A percentile compares a stretch with the other conserved stretches of the same genome.
Evolutionary conservation across 129 eudicot species (phyloP).

Genomic region (Tanacetum coccineum): DNA sequence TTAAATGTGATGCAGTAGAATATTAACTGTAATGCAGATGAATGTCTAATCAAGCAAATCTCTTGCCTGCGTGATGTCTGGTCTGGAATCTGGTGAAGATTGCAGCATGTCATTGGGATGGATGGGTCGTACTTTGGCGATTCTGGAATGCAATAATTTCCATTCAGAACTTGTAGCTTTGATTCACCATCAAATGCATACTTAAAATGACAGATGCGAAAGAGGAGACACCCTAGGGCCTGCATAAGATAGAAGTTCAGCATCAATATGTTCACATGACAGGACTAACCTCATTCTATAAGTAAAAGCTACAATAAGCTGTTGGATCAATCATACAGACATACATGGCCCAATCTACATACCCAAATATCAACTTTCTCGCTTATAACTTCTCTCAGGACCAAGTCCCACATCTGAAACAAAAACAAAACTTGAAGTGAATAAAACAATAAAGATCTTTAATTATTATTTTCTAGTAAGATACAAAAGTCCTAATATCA

Average conservation of each 20-base stretch:
- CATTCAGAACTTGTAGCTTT: constrained; percentile 89
- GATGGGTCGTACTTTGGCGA: constrained; percentile 81
- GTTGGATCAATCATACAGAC: constrained; percentile 3
- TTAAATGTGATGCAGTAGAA: no score
- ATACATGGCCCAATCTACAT: constrained; percentile 25
- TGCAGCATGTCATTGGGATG: constrained; percentile 86
- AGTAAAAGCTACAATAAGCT: no score
- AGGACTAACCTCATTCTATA: background rate
- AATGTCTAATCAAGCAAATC: constrained; percentile 90
- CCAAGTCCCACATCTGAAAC: constrained; percentile 93
- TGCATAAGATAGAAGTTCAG: constrained; percentile 23
- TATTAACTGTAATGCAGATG: no score
- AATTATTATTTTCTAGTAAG: background rate
- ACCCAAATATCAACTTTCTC: constrained; percentile 99
- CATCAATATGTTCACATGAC: background rate
- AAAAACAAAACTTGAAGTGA: constrained; percentile 25
- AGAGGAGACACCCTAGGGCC: constrained; percentile 97
- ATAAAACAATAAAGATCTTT: background rate
- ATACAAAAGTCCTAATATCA: no score
- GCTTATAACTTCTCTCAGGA: constrained; percentile 67
- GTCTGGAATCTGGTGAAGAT: constrained; percentile 76
- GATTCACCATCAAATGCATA: constrained; percentile 99
- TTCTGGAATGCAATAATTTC: constrained; percentile 93
- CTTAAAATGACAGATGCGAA: constrained; percentile 77
- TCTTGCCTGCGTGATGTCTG: constrained; percentile 99